Base-by-base conservation (phyloP, 176 grass and related monocot genomes). In the Themeda triandra region DNA sequence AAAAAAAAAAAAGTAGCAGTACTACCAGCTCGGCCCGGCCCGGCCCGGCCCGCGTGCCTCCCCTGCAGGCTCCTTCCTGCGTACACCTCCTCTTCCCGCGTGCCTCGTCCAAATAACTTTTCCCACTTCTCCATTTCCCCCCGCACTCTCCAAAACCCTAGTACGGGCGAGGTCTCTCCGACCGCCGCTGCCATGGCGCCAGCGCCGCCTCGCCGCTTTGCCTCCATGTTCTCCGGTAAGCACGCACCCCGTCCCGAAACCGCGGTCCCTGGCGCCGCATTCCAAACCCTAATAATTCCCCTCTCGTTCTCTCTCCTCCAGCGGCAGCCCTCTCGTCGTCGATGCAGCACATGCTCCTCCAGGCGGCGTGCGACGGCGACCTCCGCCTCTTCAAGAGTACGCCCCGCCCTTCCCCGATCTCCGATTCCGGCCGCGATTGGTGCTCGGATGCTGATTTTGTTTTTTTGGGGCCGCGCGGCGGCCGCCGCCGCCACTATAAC, bases 141-240 rank as follows among this genome's bases (percentile, higher is more conserved):
- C 42, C 42, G 42, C 42, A 45, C 42, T 45, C 42, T 12, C 11
- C 42, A 45, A 45, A 45, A 45, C 42, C 42, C 42, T 45, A 11
- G 4, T 10, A 4, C 40, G 40, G 40, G 10, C 10, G 40, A 41
- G 40, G 40, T 15, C 13, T 15, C 42, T 13, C n/a, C n/a, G 4
- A 62, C 58, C 58, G 23, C 3, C 23, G 58, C 59, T 25, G 59
- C 59, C 59, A 63, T 63, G 59, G 59, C 59, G 12, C 10, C 58
- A 4, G 17, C 59, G n/a, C 59, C 5, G 28, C 63, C 28, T 7
- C 63, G 28, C 28, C 4, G 5, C 1, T 13, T 35, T 39, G 33
- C 66, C 33, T 69, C 66, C 66, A 69, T 69, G 8, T 69, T 21
- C 66, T 69, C 66, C 66, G 66, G 66, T 69, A 69, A 69, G 66